Percentiles rank a stretch among this genome's conserved stretches.
These are phyloP conservation scores for Scutellaria minor DNA, from an alignment of 257 asterid genomes.

Conservation along the genomic window DNA sequence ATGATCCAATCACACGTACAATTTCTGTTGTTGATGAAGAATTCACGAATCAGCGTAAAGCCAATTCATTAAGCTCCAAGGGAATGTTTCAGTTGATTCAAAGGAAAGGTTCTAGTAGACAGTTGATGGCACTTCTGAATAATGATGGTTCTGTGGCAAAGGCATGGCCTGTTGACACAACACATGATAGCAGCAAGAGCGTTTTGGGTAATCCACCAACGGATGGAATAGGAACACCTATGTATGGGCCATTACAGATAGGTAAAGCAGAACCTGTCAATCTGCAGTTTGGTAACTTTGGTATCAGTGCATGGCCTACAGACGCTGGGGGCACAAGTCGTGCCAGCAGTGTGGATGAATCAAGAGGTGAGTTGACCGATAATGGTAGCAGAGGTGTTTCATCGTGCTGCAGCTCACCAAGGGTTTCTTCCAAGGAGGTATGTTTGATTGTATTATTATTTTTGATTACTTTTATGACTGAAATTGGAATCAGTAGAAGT, in stretches of 20 bases:
- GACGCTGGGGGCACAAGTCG: conserved; percentile 82
- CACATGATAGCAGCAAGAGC: conserved; percentile 53
- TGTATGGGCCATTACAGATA: conserved; percentile 86
- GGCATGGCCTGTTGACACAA: conserved; percentile 84
- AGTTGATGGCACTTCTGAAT: conserved; percentile 88
- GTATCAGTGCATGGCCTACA: conserved; percentile 89
- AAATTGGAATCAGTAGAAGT: not conserved
- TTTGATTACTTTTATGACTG: not conserved
- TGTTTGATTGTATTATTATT: not conserved
- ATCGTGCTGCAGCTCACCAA: conserved; percentile 93
- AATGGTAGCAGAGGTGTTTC: conserved; percentile 75
- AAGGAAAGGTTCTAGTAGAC: conserved; percentile 88
- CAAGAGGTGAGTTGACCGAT: conserved; percentile 72
- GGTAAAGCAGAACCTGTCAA: conserved; percentile 86
- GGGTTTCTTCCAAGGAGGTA: conserved; percentile 88
- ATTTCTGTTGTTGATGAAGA: conserved; percentile 69
- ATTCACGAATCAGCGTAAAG: conserved; percentile 76
- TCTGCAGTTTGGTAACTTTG: conserved; percentile 88
- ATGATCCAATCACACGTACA: conserved; percentile 68
- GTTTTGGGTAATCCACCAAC: conserved; percentile 37
- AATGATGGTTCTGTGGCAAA: conserved; percentile 92
- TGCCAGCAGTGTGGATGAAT: conserved; percentile 87
- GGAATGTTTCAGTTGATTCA: conserved; percentile 96
- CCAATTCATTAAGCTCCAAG: conserved; percentile 78
- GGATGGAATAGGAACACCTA: conserved; percentile 60